phyloP scores from a whole-genome alignment of 2,329 filamentous ascomycete species.

The Epichloe festucae region DNA sequence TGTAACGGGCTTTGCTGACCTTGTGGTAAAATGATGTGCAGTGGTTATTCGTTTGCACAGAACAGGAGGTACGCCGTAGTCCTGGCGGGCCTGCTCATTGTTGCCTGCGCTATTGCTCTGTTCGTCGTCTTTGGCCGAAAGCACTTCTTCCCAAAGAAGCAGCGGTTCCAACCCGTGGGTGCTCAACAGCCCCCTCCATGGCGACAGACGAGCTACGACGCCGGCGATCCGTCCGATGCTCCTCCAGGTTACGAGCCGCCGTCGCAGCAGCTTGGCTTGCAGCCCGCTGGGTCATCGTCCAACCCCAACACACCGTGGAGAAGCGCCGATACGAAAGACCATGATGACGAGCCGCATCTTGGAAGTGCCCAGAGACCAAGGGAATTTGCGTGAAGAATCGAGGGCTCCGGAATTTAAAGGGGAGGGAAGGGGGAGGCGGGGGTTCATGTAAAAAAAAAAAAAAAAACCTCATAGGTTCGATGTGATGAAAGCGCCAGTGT shows the following conservation, averaged over 20 bases:
- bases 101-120: constrained; percentile 26
- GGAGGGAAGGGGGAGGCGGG: too few species aligned
- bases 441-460: too few species aligned
- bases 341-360: constrained; percentile 20
- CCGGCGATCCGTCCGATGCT: constrained; percentile 15
- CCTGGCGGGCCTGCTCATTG: constrained; percentile 33
- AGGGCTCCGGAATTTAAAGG: too few species aligned
- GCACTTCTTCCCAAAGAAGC: constrained; percentile 14
- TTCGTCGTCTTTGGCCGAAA: constrained; percentile 20
- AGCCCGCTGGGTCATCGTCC: constrained; percentile 15
- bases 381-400: constrained; percentile 16
- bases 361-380: constrained; percentile 19
- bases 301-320: constrained; percentile 14
- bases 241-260: constrained; percentile 22
- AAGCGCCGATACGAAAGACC: constrained; percentile 13
- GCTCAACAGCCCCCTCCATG: constrained; percentile 18
- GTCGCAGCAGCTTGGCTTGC: constrained; percentile 18
- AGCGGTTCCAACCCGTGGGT: constrained; percentile 4
- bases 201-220: constrained; percentile 12
- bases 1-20: background rate
- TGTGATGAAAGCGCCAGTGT: background rate
- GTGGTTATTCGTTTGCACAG: constrained; percentile 44
- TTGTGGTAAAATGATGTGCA: constrained; percentile 13
- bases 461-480: background rate
- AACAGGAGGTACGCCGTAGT: constrained; percentile 33